These are phyloP conservation scores for Herpotrichia juniperi DNA, from an alignment of 2,329 filamentous ascomycete species.

Conservation along the genomic window DNA sequence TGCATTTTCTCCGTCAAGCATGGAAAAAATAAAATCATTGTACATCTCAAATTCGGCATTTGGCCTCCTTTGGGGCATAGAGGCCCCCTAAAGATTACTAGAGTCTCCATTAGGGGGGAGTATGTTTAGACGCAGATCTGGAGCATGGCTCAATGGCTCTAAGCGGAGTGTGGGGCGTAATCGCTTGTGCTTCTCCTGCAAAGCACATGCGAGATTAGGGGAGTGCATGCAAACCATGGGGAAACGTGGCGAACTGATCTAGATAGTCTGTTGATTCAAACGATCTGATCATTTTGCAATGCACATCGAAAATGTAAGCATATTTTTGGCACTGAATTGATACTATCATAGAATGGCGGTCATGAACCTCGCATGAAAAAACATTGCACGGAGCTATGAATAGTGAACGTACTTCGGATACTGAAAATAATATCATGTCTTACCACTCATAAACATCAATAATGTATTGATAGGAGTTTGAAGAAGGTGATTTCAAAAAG, in stretches of 20 bases:
- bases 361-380: neutral
- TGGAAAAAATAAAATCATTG: no score
- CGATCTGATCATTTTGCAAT: neutral
- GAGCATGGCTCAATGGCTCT: neutral
- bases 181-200: neutral
- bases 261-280: neutral
- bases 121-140: neutral
- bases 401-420: neutral
- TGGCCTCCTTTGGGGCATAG: neutral
- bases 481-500: no score
- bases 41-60: neutral
- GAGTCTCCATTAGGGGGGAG: neutral
- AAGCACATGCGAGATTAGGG: neutral
- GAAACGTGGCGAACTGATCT: neutral
- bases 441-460: no score
- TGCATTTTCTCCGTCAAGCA: no score
- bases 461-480: no score
- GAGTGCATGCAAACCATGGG: neutral
- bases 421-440: neutral
- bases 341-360: neutral
- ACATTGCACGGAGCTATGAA: no score
- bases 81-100: no score
- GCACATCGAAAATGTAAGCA: neutral
- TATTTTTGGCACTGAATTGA: neutral
- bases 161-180: neutral